phyloP scores from a whole-genome alignment of 2,329 filamentous ascomycete genomes.

The Colletotrichum kahawae region DNA sequence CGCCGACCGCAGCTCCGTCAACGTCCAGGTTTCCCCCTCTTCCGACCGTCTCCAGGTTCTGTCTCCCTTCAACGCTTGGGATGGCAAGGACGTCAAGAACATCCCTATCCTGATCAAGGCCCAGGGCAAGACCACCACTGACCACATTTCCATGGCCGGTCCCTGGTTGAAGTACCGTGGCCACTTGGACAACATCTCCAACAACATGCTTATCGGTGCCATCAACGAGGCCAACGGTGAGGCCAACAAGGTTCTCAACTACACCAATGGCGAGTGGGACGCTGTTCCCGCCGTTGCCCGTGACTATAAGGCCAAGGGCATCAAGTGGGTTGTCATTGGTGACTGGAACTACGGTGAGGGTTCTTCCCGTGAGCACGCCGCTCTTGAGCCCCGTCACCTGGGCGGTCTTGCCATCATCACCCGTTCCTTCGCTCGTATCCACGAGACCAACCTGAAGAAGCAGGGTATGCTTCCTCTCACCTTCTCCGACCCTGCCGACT shows the following conservation, averaged over 20 bases:
- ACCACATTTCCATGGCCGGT: slow-evolving; percentile 97
- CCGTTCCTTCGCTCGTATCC: slow-evolving; percentile 96
- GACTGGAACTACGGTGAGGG: slow-evolving; percentile 99
- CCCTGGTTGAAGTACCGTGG: slow-evolving; percentile 99
- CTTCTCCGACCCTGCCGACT: slow-evolving; percentile 92
- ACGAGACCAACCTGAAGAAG: slow-evolving; percentile 99
- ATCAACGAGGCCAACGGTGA: slow-evolving; percentile 95
- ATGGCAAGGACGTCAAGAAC: slow-evolving; percentile 86
- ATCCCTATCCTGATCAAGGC: slow-evolving; percentile 96
- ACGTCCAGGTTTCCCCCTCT: slow-evolving; percentile 82
- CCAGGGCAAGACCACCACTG: slow-evolving; percentile 94
- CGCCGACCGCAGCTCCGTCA: slow-evolving; percentile 72
- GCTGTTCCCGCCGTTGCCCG: slow-evolving; percentile 92
- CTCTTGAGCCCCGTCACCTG: slow-evolving; percentile 95
- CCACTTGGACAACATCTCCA: slow-evolving; percentile 98
- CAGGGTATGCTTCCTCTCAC: slow-evolving; percentile 99
- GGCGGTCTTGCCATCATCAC: slow-evolving; percentile 97
- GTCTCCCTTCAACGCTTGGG: slow-evolving; percentile 83
- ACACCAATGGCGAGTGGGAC: slow-evolving; percentile 80
- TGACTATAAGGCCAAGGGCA: slow-evolving; percentile 97
- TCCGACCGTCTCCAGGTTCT: slow-evolving; percentile 96
- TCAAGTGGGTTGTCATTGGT: slow-evolving; percentile 96
- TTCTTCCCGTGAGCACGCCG: slow-evolving; percentile 96
- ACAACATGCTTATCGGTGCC: slow-evolving; percentile 99
- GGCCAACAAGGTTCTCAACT: slow-evolving; percentile 97